These are phyloP conservation scores for Neopestalotiopsis sp. DNA, from an alignment of 2,329 filamentous ascomycete genomes.

Conservation along the genomic window DNA sequence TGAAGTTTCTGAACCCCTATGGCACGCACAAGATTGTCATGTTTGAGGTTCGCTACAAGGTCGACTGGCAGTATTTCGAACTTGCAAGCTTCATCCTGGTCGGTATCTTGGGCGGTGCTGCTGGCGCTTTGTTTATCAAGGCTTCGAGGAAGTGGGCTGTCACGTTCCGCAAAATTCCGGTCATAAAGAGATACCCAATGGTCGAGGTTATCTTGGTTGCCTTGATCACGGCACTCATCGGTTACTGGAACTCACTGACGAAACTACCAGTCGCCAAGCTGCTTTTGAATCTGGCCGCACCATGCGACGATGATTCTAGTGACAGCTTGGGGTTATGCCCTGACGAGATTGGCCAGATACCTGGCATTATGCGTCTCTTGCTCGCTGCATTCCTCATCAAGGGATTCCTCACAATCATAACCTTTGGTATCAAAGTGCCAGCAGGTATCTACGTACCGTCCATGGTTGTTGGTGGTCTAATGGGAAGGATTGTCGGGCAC, in stretches of 20 bases:
- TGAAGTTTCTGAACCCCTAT: conserved; percentile 96
- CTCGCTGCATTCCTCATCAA: conserved; percentile 87
- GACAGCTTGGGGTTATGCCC: conserved; percentile 80
- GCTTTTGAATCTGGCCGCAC: conserved; percentile 86
- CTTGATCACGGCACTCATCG: conserved; percentile 79
- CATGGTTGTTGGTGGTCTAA: conserved; percentile 95
- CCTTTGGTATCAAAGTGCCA: conserved; percentile 95
- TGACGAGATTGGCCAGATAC: conserved; percentile 74
- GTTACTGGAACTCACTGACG: conserved; percentile 93
- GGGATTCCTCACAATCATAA: conserved; percentile 84
- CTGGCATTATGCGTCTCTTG: conserved; percentile 74
- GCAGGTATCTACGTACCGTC: conserved; percentile 98
- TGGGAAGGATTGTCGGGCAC: conserved; percentile 89
- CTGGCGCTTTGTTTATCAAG: conserved; percentile 95
- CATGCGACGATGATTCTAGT: conserved; percentile 75
- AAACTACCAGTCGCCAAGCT: conserved; percentile 90
- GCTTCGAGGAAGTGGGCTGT: conserved; percentile 89
- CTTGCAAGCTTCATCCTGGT: conserved; percentile 84
- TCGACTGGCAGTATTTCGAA: conserved; percentile 95
- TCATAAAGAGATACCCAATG: conserved; percentile 84
- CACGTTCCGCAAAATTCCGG: conserved; percentile 79
- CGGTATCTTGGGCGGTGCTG: conserved; percentile 81
- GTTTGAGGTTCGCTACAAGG: conserved; percentile 89
- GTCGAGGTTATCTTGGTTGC: conserved; percentile 90
- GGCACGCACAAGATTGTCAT: conserved; percentile 96